Conservation (phyloP, 23 red algal genomes). For the Gracilaria vermiculophylla region DNA sequence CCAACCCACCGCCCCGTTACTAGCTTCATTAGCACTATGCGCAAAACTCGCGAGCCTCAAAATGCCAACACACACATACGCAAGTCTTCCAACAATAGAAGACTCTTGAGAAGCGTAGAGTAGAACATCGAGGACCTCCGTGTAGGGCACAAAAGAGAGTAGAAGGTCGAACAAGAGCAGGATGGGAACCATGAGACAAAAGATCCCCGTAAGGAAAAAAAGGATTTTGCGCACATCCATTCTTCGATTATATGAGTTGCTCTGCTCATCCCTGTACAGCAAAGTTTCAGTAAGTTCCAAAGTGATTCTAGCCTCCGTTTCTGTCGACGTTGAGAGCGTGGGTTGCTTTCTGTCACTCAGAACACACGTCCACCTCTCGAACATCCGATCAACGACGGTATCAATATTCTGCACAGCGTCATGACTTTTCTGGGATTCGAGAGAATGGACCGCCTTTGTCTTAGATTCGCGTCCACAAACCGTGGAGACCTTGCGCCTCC, state of each 20-base stretch:
- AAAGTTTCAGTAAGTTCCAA: neutral
- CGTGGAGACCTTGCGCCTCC: neutral
- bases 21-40: neutral
- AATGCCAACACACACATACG: constrained; percentile 2
- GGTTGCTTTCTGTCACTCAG: neutral
- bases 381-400: neutral
- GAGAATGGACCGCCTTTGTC: neutral
- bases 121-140: neutral
- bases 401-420: neutral
- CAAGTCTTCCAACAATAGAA: neutral
- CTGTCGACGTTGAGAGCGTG: neutral
- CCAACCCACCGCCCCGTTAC: neutral
- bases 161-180: constrained; percentile 22
- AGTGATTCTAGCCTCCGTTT: neutral
- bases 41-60: neutral
- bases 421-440: neutral
- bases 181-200: constrained; percentile 26
- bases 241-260: constrained; percentile 17
- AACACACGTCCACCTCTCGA: neutral
- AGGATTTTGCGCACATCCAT: constrained; percentile 1
- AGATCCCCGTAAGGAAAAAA: constrained; percentile 1
- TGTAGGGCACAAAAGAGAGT: neutral
- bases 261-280: constrained; percentile 20
- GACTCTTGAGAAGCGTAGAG: constrained; percentile 31
- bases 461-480: neutral